Evolutionary conservation across 164 flowering plant species (phyloP), one percentile per base, ranked within the genome.

Genomic region (Macadamia integrifolia): DNA sequence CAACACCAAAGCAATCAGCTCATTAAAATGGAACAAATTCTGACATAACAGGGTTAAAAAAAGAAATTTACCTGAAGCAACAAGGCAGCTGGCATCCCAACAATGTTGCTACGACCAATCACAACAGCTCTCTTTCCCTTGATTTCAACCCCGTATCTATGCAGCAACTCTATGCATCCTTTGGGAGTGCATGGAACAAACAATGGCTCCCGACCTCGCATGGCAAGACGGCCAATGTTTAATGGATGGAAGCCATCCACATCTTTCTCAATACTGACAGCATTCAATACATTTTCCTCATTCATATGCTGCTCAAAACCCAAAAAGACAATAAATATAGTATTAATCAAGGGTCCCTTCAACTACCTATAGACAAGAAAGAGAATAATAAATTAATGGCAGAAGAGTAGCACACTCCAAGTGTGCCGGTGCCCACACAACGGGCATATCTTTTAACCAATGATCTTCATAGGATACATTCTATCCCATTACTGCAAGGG

Each of bases 111-210:
- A 72, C 99, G 85, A 13, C 99, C 99, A 74, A 95, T 85, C n/a
- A 95, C 98, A 79, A 92, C 99, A 42, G 99, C 99, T 65, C 85
- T 79, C 81, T 92, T 95, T 57, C 99, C 99, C 76, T 88, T 89
- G 64, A 95, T 89, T 28, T 70, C 78, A 67, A 90, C 66, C 31
- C 78, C 83, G 75, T 81, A 87, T 70, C 96, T 81, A 71, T 84
- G 92, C 82, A 92, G 72, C 72, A 92, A 69, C 77, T 90, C 99
- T 62, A 95, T 87, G 81, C 97, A 92, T 63, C 97, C 99, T 79
- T 90, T 90, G 0, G 99, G 99, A 6, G 98, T 92, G 69, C 98
- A 94, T 13, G 99, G 95, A 67, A 92, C 90, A 83, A 94, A 94
- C 72, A 88, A 72, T 7, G 99, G 97, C 32, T 90, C 96, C 76